phyloP scores from a whole-genome alignment of 106 monocot species.

The Iris macrosiphon region DNA sequence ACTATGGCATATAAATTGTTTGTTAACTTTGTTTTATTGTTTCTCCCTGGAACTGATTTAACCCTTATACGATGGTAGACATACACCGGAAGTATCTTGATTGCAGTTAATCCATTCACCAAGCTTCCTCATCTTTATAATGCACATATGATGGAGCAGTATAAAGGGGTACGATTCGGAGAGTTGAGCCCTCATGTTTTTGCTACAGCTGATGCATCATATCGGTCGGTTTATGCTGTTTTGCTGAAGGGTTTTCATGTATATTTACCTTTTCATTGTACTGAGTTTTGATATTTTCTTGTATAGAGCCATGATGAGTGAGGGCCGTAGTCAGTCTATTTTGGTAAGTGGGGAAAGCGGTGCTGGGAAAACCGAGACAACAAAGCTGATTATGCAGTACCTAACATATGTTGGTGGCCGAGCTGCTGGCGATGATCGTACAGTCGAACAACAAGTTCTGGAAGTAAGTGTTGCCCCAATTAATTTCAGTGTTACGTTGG shows the following conservation, averaged over 20 bases:
- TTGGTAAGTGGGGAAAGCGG: conserved; percentile 68
- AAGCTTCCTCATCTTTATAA: conserved; percentile 64
- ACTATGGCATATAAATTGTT: too few relatives aligned
- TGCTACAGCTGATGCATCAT: conserved; percentile 60
- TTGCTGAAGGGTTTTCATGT: not conserved
- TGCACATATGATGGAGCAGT: conserved; percentile 63
- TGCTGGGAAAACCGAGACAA: conserved; percentile 63
- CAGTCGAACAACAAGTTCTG: conserved; percentile 58
- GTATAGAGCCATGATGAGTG: conserved; percentile 47
- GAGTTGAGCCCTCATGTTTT: conserved; percentile 64
- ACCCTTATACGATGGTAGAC: conserved; percentile 33
- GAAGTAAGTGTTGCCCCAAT: conserved; percentile 25
- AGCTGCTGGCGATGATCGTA: conserved; percentile 19
- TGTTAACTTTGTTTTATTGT: not conserved
- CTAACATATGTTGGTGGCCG: conserved; percentile 59
- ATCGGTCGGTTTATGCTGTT: conserved; percentile 22
- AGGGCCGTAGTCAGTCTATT: conserved; percentile 47
- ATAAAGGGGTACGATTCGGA: conserved; percentile 44
- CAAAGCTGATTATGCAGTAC: conserved; percentile 61
- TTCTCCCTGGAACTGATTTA: conserved; percentile 4
- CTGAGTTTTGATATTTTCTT: not conserved
- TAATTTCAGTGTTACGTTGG: not conserved
- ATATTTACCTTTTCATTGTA: not conserved
- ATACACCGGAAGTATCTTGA: conserved; percentile 61
- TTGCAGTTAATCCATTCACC: conserved; percentile 58